phyloP scores from a whole-genome alignment of 768 basidiomycete genomes.

The Mycena crocata region DNA sequence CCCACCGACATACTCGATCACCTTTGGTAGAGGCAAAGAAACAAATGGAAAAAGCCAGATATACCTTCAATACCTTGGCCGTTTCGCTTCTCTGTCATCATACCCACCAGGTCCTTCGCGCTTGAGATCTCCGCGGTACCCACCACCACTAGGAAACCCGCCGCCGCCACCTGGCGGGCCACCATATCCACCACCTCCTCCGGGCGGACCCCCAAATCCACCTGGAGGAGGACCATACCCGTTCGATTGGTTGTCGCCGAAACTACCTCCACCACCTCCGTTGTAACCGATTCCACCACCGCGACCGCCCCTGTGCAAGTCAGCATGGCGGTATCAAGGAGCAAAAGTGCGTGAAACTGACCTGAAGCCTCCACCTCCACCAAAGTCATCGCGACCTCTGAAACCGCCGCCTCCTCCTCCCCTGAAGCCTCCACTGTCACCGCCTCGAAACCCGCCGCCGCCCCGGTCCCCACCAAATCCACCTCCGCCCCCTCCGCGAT shows the following conservation, averaged over 20 bases:
- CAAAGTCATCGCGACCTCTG: conserved; percentile 50
- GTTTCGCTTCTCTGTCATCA: conserved; percentile 86
- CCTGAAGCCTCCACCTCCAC: conserved; percentile 64
- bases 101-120: conserved; percentile 81
- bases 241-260: conserved; percentile 63
- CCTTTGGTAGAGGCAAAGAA: conserved; percentile 35
- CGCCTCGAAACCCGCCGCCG: conserved; percentile 51
- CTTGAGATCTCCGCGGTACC: conserved; percentile 80
- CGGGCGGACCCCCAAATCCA: conserved; percentile 57
- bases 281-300: conserved; percentile 77
- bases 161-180: conserved; percentile 61
- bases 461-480: conserved; percentile 36
- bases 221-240: conserved; percentile 64
- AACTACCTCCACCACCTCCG: conserved; percentile 67
- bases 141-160: conserved; percentile 57
- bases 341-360: conserved; percentile 35
- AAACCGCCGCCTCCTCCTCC: conserved; percentile 35
- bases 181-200: conserved; percentile 55
- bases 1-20: conserved; percentile 30
- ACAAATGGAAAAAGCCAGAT: conserved; percentile 45
- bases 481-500: conserved; percentile 42
- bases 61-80: conserved; percentile 78
- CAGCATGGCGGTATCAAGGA: conserved; percentile 24
- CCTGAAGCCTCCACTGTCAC: conserved; percentile 30
- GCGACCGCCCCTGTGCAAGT: conserved; percentile 63